Conservation (phyloP, 2,329 filamentous ascomycete species). For the Trematosphaeria pertusa region DNA sequence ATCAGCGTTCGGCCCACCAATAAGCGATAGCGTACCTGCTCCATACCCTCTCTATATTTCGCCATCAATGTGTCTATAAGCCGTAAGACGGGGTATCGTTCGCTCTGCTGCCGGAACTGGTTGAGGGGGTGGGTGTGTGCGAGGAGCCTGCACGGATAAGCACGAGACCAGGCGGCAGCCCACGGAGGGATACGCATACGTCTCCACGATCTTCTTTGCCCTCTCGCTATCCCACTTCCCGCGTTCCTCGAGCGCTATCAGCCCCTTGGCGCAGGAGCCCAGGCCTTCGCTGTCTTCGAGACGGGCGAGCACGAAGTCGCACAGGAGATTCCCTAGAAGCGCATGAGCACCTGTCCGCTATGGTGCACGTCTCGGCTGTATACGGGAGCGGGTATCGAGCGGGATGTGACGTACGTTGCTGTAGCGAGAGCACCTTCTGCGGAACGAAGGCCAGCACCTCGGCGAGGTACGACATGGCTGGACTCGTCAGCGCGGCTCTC, state of each 20-base stretch:
- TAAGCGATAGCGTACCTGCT: not conserved
- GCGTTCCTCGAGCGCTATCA: constrained; percentile 65
- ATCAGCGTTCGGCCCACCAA: constrained; percentile 13
- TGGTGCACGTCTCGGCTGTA: too few relatives aligned
- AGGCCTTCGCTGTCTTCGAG: constrained; percentile 61
- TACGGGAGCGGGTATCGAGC: too few relatives aligned
- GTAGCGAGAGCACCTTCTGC: constrained; percentile 63
- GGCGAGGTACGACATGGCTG: constrained; percentile 58
- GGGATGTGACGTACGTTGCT: constrained; percentile 59
- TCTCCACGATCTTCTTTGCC: constrained; percentile 60
- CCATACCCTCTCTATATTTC: constrained; percentile 63
- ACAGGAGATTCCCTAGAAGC: constrained; percentile 60
- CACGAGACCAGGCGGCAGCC: constrained; percentile 1
- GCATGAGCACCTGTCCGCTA: too few relatives aligned
- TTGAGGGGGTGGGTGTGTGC: constrained; percentile 64
- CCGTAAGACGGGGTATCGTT: constrained; percentile 67
- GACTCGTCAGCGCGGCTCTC: constrained; percentile 16
- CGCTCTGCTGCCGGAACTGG: constrained; percentile 67
- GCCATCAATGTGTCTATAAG: constrained; percentile 68
- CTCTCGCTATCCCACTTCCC: constrained; percentile 67
- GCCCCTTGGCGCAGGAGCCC: constrained; percentile 65
- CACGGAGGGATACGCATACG: constrained; percentile 46
- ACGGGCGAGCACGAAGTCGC: constrained; percentile 69
- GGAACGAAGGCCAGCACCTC: constrained; percentile 60
- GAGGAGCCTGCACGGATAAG: constrained; percentile 29